A percentile compares a stretch with the other conserved stretches of the same genome.
phyloP scores from a whole-genome alignment of 2,329 filamentous ascomycete genomes.

The Rhexocercosporidium sp. region DNA sequence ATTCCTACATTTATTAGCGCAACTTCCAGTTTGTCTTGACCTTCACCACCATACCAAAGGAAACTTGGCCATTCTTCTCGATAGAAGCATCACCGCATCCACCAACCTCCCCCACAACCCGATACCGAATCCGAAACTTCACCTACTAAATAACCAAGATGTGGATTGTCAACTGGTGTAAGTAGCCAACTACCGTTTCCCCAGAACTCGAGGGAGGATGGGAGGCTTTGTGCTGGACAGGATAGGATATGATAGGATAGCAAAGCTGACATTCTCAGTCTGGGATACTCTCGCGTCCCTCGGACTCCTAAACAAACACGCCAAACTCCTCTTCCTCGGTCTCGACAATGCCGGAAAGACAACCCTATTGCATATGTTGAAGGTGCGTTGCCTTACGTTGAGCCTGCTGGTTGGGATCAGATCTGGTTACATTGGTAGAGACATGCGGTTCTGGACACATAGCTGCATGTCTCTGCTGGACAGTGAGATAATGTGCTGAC shows the following conservation, averaged over 20 bases:
- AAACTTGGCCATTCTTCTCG: constrained; percentile 8
- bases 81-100: neutral
- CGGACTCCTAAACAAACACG: constrained; percentile 92
- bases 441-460: constrained; percentile 9
- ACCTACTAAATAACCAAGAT: constrained; percentile 51
- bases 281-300: constrained; percentile 89
- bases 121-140: constrained; percentile 1
- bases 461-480: constrained; percentile 8
- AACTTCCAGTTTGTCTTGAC: constrained; percentile 21
- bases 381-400: constrained; percentile 60
- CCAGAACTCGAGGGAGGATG: neutral
- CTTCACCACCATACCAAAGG: neutral
- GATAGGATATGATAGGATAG: neutral
- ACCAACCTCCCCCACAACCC: neutral
- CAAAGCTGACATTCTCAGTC: constrained; percentile 60
- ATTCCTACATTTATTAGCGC: constrained; percentile 1
- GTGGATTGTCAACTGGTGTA: constrained; percentile 98
- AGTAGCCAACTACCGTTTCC: constrained; percentile 43
- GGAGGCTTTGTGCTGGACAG: neutral
- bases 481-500: constrained; percentile 27
- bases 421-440: constrained; percentile 1
- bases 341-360: constrained; percentile 96
- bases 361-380: constrained; percentile 92
- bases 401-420: neutral
- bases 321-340: constrained; percentile 91